Evolutionary conservation across 2,329 filamentous ascomycete species (phyloP).

Genomic region (Alternaria triticimaculans): DNA sequence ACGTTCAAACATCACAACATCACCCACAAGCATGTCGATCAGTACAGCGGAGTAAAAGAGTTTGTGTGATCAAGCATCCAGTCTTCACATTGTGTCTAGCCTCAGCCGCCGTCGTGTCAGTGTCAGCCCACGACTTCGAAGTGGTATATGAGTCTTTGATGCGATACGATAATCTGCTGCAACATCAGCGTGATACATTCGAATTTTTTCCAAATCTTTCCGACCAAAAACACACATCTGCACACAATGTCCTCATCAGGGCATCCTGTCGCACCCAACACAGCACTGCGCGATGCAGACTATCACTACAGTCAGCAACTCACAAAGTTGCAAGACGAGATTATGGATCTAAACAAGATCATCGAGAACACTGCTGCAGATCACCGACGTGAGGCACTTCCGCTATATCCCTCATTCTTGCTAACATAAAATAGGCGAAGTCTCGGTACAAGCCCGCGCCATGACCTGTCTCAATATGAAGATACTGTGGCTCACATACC

Average conservation of each 20-base stretch:
- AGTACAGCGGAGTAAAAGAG: neutral
- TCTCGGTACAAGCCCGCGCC: neutral
- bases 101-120: neutral
- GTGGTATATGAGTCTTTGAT: neutral
- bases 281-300: neutral
- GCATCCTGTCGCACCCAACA: neutral
- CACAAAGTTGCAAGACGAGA: neutral
- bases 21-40: neutral
- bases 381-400: neutral
- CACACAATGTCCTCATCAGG: neutral
- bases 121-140: neutral
- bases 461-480: neutral
- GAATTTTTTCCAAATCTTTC: neutral
- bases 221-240: neutral
- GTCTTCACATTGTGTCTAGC: neutral
- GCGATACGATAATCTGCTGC: too few relatives aligned
- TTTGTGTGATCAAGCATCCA: neutral
- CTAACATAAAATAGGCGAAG: neutral
- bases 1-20: neutral
- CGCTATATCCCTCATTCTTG: neutral
- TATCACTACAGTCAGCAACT: neutral
- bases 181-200: neutral
- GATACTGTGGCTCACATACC: neutral
- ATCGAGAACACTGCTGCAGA: neutral
- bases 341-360: neutral